Conservation (phyloP, 257 asterid species). For the Capsicum pubescens region DNA sequence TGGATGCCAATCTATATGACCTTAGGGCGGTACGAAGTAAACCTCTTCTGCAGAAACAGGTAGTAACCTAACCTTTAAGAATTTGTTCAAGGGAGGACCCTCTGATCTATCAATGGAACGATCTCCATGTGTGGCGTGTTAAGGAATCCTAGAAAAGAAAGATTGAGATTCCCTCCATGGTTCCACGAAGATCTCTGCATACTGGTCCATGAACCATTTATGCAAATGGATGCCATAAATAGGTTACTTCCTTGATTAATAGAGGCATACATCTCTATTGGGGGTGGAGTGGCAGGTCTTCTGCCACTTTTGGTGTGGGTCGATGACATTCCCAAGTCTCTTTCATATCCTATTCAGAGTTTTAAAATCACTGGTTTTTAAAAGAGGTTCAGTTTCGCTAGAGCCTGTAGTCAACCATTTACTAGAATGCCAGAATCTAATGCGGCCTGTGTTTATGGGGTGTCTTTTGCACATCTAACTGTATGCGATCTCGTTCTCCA, state of each 20-base stretch:
- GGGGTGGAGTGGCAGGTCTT: neutral
- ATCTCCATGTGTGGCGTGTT: too few species aligned
- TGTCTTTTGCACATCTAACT: neutral
- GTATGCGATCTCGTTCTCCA: neutral
- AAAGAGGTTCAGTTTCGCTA: neutral
- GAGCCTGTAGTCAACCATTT: neutral
- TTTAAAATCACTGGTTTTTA: neutral
- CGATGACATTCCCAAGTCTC: neutral
- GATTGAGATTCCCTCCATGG: too few species aligned
- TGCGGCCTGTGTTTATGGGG: neutral
- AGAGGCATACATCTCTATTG: slow-evolving; percentile 9
- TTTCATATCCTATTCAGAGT: neutral
- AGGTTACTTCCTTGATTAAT: neutral
- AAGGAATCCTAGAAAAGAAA: too few species aligned
- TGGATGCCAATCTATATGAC: too few species aligned
- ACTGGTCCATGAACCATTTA: neutral
- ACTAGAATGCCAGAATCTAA: neutral
- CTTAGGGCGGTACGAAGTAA: too few species aligned
- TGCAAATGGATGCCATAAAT: slow-evolving; percentile 21
- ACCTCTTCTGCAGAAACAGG: too few species aligned
- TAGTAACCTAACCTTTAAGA: too few species aligned
- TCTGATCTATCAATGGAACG: too few species aligned
- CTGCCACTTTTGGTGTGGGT: neutral
- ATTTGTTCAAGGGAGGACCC: too few species aligned
- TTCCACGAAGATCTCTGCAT: too few species aligned